These are phyloP conservation scores for Triangularia setosa DNA, from an alignment of 2,329 filamentous ascomycete species.

Conservation along the genomic window DNA sequence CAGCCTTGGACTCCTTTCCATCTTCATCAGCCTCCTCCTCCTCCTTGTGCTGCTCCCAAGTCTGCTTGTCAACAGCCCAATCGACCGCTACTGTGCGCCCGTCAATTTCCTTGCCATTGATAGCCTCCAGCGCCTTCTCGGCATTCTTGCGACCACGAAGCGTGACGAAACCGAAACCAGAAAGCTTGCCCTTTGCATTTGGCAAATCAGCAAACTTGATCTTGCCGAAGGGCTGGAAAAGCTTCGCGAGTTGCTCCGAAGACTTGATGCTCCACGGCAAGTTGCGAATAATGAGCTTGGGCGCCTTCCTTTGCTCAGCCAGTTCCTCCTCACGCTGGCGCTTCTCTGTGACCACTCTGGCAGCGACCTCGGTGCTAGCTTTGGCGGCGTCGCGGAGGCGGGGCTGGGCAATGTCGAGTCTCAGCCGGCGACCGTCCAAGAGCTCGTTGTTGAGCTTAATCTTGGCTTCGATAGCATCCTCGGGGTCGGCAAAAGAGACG, in stretches of 20 bases:
- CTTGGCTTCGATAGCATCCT: constrained; percentile 80
- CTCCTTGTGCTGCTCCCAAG: constrained; percentile 65
- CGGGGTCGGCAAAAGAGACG: constrained; percentile 90
- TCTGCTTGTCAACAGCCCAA: constrained; percentile 90
- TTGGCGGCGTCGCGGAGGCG: constrained; percentile 64
- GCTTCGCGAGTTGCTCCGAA: constrained; percentile 69
- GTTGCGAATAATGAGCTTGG: constrained; percentile 86
- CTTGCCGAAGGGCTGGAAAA: constrained; percentile 88
- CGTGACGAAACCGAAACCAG: constrained; percentile 91
- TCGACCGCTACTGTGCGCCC: constrained; percentile 88
- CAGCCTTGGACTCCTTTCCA: constrained; percentile 31
- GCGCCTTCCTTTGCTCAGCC: constrained; percentile 56
- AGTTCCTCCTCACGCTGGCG: constrained; percentile 57
- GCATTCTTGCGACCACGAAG: constrained; percentile 86
- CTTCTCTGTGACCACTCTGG: constrained; percentile 41
- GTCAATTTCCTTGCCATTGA: constrained; percentile 89
- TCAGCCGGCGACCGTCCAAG: constrained; percentile 76
- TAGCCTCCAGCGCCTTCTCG: constrained; percentile 74
- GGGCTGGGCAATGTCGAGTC: constrained; percentile 82
- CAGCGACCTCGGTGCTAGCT: constrained; percentile 29
- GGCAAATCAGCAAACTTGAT: constrained; percentile 85
- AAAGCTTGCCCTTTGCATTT: constrained; percentile 68
- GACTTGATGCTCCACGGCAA: constrained; percentile 94
- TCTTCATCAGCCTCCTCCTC: constrained; percentile 37
- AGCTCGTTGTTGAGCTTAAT: constrained; percentile 74